Evolutionary conservation across 495 filamentous ascomycete species (phyloP), one percentile per base, ranked within the genome.

Genomic region (Aspergillus panamensis): DNA sequence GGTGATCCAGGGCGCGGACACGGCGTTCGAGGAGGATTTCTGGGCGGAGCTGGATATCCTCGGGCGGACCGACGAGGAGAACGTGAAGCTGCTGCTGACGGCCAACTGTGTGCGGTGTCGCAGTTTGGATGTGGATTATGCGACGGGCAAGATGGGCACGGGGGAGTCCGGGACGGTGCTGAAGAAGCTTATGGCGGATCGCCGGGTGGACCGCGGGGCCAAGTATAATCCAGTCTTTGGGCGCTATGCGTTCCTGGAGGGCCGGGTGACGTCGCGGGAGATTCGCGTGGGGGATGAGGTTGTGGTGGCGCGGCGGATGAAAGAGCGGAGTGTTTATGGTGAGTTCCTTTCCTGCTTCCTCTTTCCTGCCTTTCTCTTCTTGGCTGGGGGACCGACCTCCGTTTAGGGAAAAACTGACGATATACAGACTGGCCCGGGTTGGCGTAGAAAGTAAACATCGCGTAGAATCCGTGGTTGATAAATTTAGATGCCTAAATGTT

Each of bases 161-260:
- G 86, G 84, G 0, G 84, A 88, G 69, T 69, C 73, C n/a, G 89
- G 88, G 1, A 74, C 67, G 14, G 78, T 92, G 10, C 69, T 95
- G 53, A 93, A 93, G 77, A 86, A 85, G 62, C 65, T 95, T 61
- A 86, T 87, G 80, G 83, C 78, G 53, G 89, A 93, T 72, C 80
- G 91, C 42, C 74, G 91, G 57, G 88, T 95, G 3, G 91, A 96
- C 72, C 45, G 58, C 19, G 91, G 90, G 0, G 77, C 76, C 2
- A 90, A 83, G 68, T 94, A 82, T 69, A 85, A 81, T 69, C 91
- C 91, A 39, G 82, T 94, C 1, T 95, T 93, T 82, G 91, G 91
- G 20, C 76, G 91, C 45, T 96, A 95, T 74, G 84, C 78, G 5
- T 95, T 92, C 66, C 66, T 88, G 43, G 69, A 75, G 33, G 55